These are phyloP conservation scores for Ceratocystis colombiana DNA, from an alignment of 2,329 filamentous ascomycete genomes.

Conservation along the genomic window DNA sequence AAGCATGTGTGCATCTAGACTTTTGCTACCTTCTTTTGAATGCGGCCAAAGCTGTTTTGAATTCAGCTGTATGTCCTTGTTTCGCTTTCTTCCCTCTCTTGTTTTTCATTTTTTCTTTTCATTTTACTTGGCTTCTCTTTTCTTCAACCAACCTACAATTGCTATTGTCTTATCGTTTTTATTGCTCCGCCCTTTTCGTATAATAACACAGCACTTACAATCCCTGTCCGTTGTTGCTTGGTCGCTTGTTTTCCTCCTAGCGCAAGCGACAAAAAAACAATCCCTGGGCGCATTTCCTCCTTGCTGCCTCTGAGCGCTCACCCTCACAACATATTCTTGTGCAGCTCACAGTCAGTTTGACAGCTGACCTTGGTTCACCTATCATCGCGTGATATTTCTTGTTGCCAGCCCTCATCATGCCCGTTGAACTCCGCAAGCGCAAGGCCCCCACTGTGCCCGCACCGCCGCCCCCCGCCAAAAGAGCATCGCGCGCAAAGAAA, in stretches of 20 bases:
- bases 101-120: conserved; percentile 22
- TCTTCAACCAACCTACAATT: neutral
- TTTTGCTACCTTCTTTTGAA: conserved; percentile 23
- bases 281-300: conserved; percentile 27
- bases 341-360: neutral
- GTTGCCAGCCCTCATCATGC: conserved; percentile 37
- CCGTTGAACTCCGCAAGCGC: conserved; percentile 51
- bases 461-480: conserved; percentile 35
- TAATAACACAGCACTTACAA: neutral
- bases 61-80: conserved; percentile 20
- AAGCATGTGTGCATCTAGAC: conserved; percentile 23
- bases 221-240: conserved; percentile 5
- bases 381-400: conserved; percentile 10
- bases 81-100: neutral
- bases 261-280: conserved; percentile 21
- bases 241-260: conserved; percentile 26
- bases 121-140: neutral
- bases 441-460: conserved; percentile 44
- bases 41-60: conserved; percentile 10
- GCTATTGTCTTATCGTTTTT: neutral
- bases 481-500: conserved; percentile 32
- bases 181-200: neutral
- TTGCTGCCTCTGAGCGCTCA: conserved; percentile 7
- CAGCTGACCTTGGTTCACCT: neutral
- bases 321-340: neutral